Percentiles rank a stretch among this genome's conserved stretches.
These are phyloP conservation scores for Leccinum rimulosum DNA, from an alignment of 768 basidiomycete genomes.

Conservation along the genomic window DNA sequence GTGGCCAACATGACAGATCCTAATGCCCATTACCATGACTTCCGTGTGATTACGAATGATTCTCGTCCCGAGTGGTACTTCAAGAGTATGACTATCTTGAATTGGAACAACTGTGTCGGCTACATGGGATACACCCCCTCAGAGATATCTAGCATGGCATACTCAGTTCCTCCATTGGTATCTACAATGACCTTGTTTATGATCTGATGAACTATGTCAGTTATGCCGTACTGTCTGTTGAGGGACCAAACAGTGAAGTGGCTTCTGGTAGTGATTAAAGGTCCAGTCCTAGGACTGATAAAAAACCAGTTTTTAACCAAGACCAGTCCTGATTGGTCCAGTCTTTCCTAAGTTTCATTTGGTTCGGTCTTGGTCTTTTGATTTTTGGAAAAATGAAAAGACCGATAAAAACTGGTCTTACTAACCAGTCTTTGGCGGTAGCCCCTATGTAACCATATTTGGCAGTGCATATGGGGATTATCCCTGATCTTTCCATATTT, in stretches of 20 bases:
- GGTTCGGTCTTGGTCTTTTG: too few species aligned
- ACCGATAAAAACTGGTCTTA: too few species aligned
- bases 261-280: slow-evolving; percentile 16
- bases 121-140: slow-evolving; percentile 83
- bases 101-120: slow-evolving; percentile 83
- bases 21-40: slow-evolving; percentile 90
- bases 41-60: slow-evolving; percentile 85
- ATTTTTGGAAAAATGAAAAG: too few species aligned
- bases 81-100: slow-evolving; percentile 90
- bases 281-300: too few species aligned
- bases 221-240: slow-evolving; percentile 53
- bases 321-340: too few species aligned
- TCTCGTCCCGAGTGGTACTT: slow-evolving; percentile 98
- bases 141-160: slow-evolving; percentile 71
- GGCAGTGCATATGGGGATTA: too few species aligned
- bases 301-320: too few species aligned
- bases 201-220: slow-evolving; percentile 81
- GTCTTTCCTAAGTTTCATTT: too few species aligned
- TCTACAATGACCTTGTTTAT: slow-evolving; percentile 86
- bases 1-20: slow-evolving; percentile 73
- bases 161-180: slow-evolving; percentile 60
- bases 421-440: too few species aligned
- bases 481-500: too few species aligned
- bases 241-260: slow-evolving; percentile 47
- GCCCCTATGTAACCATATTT: too few species aligned